phyloP scores from a whole-genome alignment of 2,329 filamentous ascomycete species.

The Tricladium varicosporioides region DNA sequence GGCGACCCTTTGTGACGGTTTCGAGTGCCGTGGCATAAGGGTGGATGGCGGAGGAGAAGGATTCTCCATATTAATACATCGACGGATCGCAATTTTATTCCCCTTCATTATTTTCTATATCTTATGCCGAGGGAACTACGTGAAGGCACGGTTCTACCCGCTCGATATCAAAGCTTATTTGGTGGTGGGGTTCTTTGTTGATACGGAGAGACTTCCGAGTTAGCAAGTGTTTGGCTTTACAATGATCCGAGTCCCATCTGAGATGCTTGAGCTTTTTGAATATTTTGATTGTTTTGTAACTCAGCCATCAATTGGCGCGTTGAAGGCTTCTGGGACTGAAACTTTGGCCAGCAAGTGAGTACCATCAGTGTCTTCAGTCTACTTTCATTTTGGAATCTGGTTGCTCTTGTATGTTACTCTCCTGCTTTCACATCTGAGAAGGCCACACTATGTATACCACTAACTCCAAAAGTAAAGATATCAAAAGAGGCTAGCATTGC shows the following conservation, averaged over 20 bases:
- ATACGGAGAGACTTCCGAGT: background rate
- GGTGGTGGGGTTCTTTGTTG: slow-evolving; percentile 7
- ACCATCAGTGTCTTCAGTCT: background rate
- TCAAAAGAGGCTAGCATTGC: background rate
- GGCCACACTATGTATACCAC: background rate
- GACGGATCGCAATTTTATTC: slow-evolving; percentile 10
- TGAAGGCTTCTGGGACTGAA: background rate
- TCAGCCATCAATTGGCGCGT: background rate
- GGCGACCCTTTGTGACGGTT: slow-evolving; percentile 5
- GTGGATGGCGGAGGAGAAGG: slow-evolving; percentile 10
- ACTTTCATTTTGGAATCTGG: too few relatives aligned
- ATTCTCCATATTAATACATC: slow-evolving; percentile 14
- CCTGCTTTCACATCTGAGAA: too few relatives aligned
- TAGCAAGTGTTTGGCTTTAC: slow-evolving; percentile 1
- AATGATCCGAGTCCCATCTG: background rate
- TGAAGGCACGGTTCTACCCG: slow-evolving; percentile 8
- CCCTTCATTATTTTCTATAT: slow-evolving; percentile 13
- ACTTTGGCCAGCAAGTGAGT: slow-evolving; percentile 11
- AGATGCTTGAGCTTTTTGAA: background rate
- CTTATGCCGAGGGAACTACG: slow-evolving; percentile 7
- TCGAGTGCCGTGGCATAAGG: slow-evolving; percentile 10
- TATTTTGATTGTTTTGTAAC: background rate
- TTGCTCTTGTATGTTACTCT: background rate
- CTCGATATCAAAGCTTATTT: slow-evolving; percentile 7
- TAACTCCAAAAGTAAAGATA: background rate